Evolutionary conservation across 2,329 filamentous ascomycete species (phyloP), one percentile per base, ranked within the genome.

Genomic region (Aspergillus versicolor): DNA sequence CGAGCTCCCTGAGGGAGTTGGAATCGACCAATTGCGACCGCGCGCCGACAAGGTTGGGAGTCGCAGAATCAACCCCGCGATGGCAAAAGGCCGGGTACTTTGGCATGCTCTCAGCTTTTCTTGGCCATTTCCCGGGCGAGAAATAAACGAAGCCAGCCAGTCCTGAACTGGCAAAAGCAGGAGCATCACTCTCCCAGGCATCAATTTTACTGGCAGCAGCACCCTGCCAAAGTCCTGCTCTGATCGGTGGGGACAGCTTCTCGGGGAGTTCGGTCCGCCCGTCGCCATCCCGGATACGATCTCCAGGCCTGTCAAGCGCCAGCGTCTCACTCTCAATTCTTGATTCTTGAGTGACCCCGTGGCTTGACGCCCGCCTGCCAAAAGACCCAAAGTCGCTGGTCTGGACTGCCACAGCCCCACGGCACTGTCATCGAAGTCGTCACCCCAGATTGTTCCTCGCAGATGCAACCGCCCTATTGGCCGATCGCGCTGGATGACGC

Each of bases 241-340:
- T 24, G 49, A 52, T 45, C 50, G 38, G 41, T 52, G 50, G 58
- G 59, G 56, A 43, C 42, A 37, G 51, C 59, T 58, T 53, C 45
- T 50, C 63, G 63, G 60, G 63, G 64, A 64, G 54, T 3, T 40
- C 61, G 57, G 60, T 38, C 62, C 60, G 64, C 58, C 50, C 54
- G 58, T 59, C 60, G 22, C 54, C 60, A 63, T 27, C 24, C 27
- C 27, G 27, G 27, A 53, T 57, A 52, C 54, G 59, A 62, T 63
- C 60, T 30, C 27, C 27, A 30, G 9, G 50, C 40, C 60, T 49
- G 55, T 63, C 54, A 63, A 21, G 55, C 30, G n/a, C 17, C 17
- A 48, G 22, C 15, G n/a, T 34, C n/a, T 32, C 12, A n/a, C 13
- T 19, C n/a, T 32, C 17, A n/a, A 32, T 12, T 47, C 44, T 17